Base-by-base conservation (phyloP, 2,329 filamentous ascomycete genomes). In the Camillea tinctor region DNA sequence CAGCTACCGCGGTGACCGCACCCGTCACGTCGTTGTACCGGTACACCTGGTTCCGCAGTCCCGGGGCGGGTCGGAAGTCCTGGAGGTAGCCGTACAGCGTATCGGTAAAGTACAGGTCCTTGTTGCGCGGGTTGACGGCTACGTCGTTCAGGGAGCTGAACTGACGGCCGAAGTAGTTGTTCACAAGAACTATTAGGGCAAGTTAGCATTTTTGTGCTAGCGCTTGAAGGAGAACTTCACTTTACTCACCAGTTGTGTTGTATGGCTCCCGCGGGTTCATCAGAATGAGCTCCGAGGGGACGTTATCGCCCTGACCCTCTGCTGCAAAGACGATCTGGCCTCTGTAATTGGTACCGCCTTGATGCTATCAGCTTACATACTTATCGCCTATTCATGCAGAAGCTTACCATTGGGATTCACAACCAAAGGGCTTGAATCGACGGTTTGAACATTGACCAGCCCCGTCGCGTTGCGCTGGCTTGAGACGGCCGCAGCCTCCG, bases 51-150 rank as follows among this genome's bases (percentile, higher is more conserved):
- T 81, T 82, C 4, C 77, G 82, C 11, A 87, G 68, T 0, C 79
- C 80, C 0, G 84, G 84, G 5, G 70, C 64, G 0, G 81, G 81
- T 0, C 85, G 78, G 65, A 88, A 87, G 22, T 83, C 77, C 67
- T 88, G 85, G 50, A 83, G 76, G 61, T 78, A 83, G 2, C 72
- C 86, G 64, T 88, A 88, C 7, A 80, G 77, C 0, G 83, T 81
- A 60, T 89, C 86, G 1, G 85, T 88, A 66, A 89, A 88, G 75
- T 86, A 89, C n/a, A 88, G 74, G 23, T 84, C 80, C n/a, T 79
- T 78, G 59, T 81, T 86, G 11, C 72, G 69, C 26, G 84, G 78
- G 64, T 87, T 79, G 58, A 85, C 69, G 1, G 79, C 77, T 0
- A 84, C 77, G 61, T 88, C 86, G 63, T 88, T 88, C 11, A 87